phyloP scores from a whole-genome alignment of 2,329 filamentous ascomycete species.

The Penicillium sp. region DNA sequence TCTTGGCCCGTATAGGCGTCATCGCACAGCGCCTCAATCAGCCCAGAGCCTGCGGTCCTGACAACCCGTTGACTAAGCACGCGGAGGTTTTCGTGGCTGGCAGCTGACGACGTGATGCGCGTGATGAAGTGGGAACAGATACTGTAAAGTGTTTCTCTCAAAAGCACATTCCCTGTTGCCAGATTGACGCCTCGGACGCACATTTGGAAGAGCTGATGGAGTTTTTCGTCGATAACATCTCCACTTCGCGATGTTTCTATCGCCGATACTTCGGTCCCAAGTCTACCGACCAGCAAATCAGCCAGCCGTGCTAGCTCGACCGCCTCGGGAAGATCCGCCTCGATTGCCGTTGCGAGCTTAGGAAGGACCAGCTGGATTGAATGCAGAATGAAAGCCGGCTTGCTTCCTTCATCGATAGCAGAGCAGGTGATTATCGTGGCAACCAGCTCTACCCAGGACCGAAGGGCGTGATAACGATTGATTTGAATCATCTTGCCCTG shows the following conservation, averaged over 20 bases:
- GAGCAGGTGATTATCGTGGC: conserved; percentile 79
- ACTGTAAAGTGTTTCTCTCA: conserved; percentile 84
- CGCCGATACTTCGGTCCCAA: conserved; percentile 36
- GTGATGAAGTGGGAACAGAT: conserved; percentile 84
- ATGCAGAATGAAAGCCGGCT: conserved; percentile 76
- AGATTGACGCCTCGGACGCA: conserved; percentile 75
- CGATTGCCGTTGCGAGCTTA: conserved; percentile 73
- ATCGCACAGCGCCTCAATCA: conserved; percentile 85
- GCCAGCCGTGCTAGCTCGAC: conserved; percentile 72
- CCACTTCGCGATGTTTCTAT: conserved; percentile 49
- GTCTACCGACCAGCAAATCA: conserved; percentile 57
- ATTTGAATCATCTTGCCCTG: conserved; percentile 36
- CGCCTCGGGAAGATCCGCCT: conserved; percentile 65
- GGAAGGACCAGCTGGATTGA: conserved; percentile 83
- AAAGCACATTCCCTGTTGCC: conserved; percentile 63
- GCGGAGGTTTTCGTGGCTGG: conserved; percentile 47
- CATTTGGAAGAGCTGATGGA: conserved; percentile 87
- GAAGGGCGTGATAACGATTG: conserved; percentile 64
- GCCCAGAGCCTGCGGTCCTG: conserved; percentile 72
- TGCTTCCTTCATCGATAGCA: conserved; percentile 68
- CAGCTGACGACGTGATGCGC: conserved; percentile 54
- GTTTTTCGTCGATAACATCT: conserved; percentile 78
- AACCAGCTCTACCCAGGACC: conserved; percentile 79
- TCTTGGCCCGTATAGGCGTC: conserved; percentile 84
- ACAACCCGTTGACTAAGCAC: conserved; percentile 63